Evolutionary conservation across 352 stramenopile genomes (phyloP), one percentile per base, ranked within the genome.

Genomic region (Elongisporangium undulatum): DNA sequence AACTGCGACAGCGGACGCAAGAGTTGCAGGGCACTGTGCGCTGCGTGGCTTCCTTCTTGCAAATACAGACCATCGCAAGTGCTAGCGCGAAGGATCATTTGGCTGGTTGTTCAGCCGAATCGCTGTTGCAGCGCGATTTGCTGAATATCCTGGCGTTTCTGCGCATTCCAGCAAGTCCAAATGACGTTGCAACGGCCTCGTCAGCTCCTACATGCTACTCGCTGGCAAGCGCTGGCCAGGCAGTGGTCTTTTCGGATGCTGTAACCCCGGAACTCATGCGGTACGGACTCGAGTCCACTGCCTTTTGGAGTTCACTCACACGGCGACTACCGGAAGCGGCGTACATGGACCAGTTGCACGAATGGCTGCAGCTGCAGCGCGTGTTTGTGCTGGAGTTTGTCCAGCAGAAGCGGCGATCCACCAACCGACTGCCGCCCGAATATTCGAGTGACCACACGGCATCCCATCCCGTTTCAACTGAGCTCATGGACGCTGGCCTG

Each of bases 321-420:
- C 53, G 23, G 15, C 53, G 34, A n/a, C 58, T 69, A 34, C 61
- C 68, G 4, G 21, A 77, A 7, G 21, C 56, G 20, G 41, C 29
- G 24, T 57, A 67, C 24, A 51, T 75, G 41, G 29, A 53, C 3
- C 39, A 23, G 12, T 39, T 68, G 34, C 21, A 26, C 6, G 20
- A 53, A 16, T 65, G 77, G 45, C 20, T 82, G n/a, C 61, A 73
- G 5, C 48, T 78, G 17, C 74, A 82, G 26, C 56, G 62, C 4
- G 58, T 82, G 2, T 82, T 64, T 26, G 49, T 80, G 23, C 58
- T 45, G 26, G 7, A 26, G 10, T 53, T 16, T 57, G 38, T 1
- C 57, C 66, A 16, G 38, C 15, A 23, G 22, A 56, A 8, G 55
- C 59, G 45, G 55, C 67, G 24, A 69, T 62, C 19, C 51, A 67